Evolutionary conservation across 164 flowering plant genomes (phyloP).

Genomic region (Echeveria elegans): DNA sequence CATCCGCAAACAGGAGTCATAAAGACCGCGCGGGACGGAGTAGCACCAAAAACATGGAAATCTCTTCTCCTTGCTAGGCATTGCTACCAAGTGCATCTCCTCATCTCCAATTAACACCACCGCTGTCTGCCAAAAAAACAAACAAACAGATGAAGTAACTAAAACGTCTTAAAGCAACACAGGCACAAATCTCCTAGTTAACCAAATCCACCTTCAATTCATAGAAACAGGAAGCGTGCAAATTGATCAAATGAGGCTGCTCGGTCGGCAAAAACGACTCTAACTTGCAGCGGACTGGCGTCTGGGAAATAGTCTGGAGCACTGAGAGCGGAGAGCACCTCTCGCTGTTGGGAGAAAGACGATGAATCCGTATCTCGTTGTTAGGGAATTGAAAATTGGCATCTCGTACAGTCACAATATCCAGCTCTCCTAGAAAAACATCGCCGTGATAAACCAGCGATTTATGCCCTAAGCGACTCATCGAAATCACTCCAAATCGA

Average conservation of each 20-base stretch:
- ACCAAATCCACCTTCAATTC: constrained; percentile 46
- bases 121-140: constrained; percentile 52
- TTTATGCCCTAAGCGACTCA: constrained; percentile 69
- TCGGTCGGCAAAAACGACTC: constrained; percentile 39
- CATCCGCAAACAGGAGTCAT: constrained; percentile 57
- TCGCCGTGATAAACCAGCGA: constrained; percentile 62
- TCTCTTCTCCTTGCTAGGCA: constrained; percentile 76
- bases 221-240: constrained; percentile 58
- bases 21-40: constrained; percentile 55
- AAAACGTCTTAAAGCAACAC: neutral
- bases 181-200: too few species aligned
- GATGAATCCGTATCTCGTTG: constrained; percentile 76
- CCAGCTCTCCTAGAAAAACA: constrained; percentile 58
- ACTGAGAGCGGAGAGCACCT: constrained; percentile 78
- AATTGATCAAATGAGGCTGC: constrained; percentile 43
- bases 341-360: constrained; percentile 53
- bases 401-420: constrained; percentile 33
- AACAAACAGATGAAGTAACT: neutral
- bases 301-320: constrained; percentile 68
- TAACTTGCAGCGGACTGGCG: constrained; percentile 71
- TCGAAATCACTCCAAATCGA: constrained; percentile 13
- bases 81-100: constrained; percentile 90
- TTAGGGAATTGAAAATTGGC: constrained; percentile 63
- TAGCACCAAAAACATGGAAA: constrained; percentile 89
- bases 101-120: constrained; percentile 61